Evolutionary conservation across 202 grass and related monocot genomes (phyloP).

Genomic region (Cymbopogon flexuosus): DNA sequence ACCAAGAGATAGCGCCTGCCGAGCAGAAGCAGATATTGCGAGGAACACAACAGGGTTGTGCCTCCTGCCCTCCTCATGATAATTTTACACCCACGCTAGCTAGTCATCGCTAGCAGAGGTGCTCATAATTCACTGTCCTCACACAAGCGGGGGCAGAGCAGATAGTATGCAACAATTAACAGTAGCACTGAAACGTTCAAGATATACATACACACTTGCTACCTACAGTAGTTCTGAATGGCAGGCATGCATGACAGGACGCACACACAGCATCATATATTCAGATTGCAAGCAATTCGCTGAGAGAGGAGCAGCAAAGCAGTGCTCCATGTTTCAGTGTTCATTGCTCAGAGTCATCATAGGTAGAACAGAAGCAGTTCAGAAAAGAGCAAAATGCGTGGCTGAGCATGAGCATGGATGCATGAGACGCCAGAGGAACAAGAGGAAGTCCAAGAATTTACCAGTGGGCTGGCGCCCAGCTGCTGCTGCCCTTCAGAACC

Average conservation of each 20-base stretch:
- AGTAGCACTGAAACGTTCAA: not conserved
- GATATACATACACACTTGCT: not conserved
- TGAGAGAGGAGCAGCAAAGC: not conserved
- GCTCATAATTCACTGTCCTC: not conserved
- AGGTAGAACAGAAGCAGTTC: not conserved
- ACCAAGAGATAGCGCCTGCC: not conserved
- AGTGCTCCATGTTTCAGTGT: not conserved
- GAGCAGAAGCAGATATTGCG: not conserved
- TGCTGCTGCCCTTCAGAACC: not conserved
- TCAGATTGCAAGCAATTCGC: not conserved
- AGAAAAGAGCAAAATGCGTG: not conserved
- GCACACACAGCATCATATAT: not conserved
- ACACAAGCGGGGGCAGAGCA: not conserved
- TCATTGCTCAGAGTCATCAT: not conserved
- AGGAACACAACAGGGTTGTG: not conserved
- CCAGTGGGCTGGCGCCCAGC: constrained; percentile 31
- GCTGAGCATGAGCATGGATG: not conserved
- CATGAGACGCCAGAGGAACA: not conserved
- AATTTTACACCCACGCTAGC: not conserved
- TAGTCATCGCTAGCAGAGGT: not conserved
- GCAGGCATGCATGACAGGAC: not conserved
- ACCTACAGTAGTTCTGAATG: not conserved
- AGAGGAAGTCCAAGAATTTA: constrained; percentile 12
- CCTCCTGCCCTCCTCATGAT: not conserved
- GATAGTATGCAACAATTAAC: not conserved